Conservation (phyloP, 1,284 basidiomycete species). For the Trametes versicolor region DNA sequence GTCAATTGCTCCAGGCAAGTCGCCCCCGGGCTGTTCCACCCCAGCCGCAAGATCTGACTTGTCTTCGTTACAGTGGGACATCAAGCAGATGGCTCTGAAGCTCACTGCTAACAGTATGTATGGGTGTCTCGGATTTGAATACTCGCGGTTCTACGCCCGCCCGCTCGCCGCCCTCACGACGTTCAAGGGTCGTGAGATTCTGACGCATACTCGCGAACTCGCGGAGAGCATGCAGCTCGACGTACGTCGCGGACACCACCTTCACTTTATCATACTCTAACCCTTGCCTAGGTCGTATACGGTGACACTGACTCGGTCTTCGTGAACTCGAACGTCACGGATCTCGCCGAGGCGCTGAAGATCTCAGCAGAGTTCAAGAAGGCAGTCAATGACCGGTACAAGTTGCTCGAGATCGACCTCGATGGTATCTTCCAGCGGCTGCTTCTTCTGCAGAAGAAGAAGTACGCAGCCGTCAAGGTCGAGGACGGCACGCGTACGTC, state of each 20-base stretch:
- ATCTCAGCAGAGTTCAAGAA: constrained; percentile 96
- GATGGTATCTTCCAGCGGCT: constrained; percentile 96
- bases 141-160: constrained; percentile 97
- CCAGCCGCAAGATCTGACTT: not conserved
- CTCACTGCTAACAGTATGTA: constrained; percentile 99
- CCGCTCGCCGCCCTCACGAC: constrained; percentile 97
- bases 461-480: constrained; percentile 97
- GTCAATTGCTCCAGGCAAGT: constrained; percentile 86
- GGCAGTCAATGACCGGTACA: constrained; percentile 95
- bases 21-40: not conserved
- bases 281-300: constrained; percentile 84
- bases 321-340: constrained; percentile 95
- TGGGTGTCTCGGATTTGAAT: constrained; percentile 98
- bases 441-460: constrained; percentile 97
- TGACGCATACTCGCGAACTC: constrained; percentile 93
- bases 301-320: constrained; percentile 99
- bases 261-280: not conserved
- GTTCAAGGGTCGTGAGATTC: constrained; percentile 97
- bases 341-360: constrained; percentile 88
- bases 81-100: constrained; percentile 97
- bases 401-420: constrained; percentile 95
- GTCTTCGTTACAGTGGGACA: constrained; percentile 76
- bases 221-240: constrained; percentile 93
- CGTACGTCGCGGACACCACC: constrained; percentile 55
- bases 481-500: constrained; percentile 81